Evolutionary conservation across 2,329 filamentous ascomycete species (phyloP).

Genomic region (Didymella exigua): DNA sequence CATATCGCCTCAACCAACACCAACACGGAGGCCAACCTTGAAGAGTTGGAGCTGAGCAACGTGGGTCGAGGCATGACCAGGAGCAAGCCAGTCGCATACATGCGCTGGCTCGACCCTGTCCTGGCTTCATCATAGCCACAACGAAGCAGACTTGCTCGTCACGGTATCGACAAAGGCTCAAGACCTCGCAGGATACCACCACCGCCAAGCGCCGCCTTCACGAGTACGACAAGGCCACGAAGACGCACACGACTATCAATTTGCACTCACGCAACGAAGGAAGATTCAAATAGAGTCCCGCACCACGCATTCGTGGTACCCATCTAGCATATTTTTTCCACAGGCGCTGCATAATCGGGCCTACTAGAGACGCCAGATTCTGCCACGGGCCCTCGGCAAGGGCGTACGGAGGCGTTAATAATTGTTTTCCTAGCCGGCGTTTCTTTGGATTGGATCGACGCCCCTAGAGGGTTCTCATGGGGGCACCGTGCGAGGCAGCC

Average conservation of each 20-base stretch:
- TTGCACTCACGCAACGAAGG: conserved; percentile 1
- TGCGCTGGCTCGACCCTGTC: background rate
- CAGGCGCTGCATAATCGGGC: conserved; percentile 16
- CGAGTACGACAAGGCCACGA: background rate
- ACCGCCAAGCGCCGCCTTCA: background rate
- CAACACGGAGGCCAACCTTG: conserved; percentile 2
- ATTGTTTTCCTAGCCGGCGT: conserved; percentile 1
- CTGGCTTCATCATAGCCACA: background rate
- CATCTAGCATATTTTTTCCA: background rate
- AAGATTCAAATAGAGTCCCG: background rate
- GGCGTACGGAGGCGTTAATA: conserved; percentile 9
- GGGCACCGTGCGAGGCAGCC: background rate
- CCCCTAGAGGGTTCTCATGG: background rate
- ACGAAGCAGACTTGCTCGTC: background rate
- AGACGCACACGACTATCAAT: background rate
- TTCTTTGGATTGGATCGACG: conserved; percentile 1
- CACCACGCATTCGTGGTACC: background rate
- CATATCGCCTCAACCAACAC: conserved; percentile 4
- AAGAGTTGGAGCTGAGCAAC: conserved; percentile 4
- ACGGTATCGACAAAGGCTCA: background rate
- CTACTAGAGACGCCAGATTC: background rate
- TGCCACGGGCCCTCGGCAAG: background rate
- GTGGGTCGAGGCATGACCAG: background rate
- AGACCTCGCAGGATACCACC: background rate
- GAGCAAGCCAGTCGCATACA: background rate